Percentiles rank a stretch among this genome's conserved stretches.
Evolutionary conservation across 192 early-diverging fungal species (phyloP).

Genomic region (Bifiguratus adelaidae): DNA sequence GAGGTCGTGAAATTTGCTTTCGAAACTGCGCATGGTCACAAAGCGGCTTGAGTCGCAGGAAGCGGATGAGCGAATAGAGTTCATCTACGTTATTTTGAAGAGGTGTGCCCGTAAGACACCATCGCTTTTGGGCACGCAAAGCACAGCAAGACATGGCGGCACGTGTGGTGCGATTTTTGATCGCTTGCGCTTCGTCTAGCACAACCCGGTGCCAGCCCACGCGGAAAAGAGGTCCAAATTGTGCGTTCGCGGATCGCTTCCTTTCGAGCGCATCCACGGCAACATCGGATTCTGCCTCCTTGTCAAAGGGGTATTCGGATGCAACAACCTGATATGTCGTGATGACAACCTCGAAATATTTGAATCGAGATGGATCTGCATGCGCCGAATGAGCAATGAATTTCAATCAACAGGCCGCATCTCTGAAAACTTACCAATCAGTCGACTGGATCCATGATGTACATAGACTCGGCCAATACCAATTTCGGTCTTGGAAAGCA

Average conservation of each 20-base stretch:
- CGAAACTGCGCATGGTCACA: constrained; percentile 35
- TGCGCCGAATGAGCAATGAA: neutral
- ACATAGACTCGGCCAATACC: constrained; percentile 11
- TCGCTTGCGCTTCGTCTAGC: constrained; percentile 53
- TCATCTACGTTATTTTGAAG: constrained; percentile 60
- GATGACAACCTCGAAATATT: constrained; percentile 22
- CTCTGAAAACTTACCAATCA: constrained; percentile 1
- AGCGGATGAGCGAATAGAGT: constrained; percentile 54
- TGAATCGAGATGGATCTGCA: constrained; percentile 5
- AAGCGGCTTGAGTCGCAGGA: constrained; percentile 47
- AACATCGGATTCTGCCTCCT: no score
- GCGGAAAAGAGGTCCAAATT: constrained; percentile 22
- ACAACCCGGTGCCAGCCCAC: constrained; percentile 3
- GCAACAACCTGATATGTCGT: constrained; percentile 23
- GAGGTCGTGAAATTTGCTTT: constrained; percentile 29
- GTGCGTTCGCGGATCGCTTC: neutral
- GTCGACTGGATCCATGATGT: constrained; percentile 21
- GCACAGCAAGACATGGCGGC: constrained; percentile 27
- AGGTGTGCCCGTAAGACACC: constrained; percentile 53
- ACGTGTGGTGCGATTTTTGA: constrained; percentile 40
- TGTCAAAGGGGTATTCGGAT: constrained; percentile 15
- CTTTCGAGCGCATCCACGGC: no score
- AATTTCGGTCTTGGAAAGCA: constrained; percentile 13
- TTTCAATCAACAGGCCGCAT: neutral
- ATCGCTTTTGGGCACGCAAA: constrained; percentile 34